These are phyloP conservation scores for Boletus bicolor DNA, from an alignment of 768 basidiomycete genomes.

Conservation along the genomic window DNA sequence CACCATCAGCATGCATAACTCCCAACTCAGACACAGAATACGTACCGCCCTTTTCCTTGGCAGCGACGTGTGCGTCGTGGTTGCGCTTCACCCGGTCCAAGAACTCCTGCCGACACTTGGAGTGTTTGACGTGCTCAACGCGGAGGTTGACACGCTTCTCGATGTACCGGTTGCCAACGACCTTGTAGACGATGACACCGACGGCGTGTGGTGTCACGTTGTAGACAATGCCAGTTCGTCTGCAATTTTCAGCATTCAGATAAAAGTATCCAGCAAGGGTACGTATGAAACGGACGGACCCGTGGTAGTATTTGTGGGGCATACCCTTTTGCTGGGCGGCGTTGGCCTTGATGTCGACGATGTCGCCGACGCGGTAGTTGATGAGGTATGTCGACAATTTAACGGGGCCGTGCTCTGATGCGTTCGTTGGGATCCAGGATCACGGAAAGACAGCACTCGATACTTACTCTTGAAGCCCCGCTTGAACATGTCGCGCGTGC, in stretches of 20 bases:
- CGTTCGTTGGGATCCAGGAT: conserved; percentile 1
- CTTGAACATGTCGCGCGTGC: conserved; percentile 99
- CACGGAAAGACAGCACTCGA: conserved; percentile 8
- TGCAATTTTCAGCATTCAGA: conserved; percentile 30
- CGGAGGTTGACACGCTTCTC: conserved; percentile 99
- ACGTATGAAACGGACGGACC: conserved; percentile 50
- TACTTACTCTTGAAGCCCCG: conserved; percentile 92
- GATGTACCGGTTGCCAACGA: conserved; percentile 98
- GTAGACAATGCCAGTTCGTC: conserved; percentile 97
- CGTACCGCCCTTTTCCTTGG: conserved; percentile 86
- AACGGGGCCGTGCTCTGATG: conserved; percentile 80
- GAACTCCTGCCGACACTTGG: conserved; percentile 97
- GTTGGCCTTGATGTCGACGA: conserved; percentile 99
- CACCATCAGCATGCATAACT: neutral
- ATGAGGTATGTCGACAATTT: conserved; percentile 91
- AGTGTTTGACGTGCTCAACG: conserved; percentile 94
- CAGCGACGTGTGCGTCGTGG: conserved; percentile 75
- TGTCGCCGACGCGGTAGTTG: conserved; percentile 94
- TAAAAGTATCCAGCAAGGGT: neutral
- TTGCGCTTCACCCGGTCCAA: conserved; percentile 93
- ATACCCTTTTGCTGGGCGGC: conserved; percentile 99
- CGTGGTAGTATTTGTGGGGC: conserved; percentile 99
- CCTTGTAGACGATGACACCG: conserved; percentile 96
- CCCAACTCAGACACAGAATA: conserved; percentile 13
- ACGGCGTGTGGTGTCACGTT: conserved; percentile 95